Evolutionary conservation across 2,329 filamentous ascomycete genomes (phyloP).

Genomic region (Celoporthe dispersa): DNA sequence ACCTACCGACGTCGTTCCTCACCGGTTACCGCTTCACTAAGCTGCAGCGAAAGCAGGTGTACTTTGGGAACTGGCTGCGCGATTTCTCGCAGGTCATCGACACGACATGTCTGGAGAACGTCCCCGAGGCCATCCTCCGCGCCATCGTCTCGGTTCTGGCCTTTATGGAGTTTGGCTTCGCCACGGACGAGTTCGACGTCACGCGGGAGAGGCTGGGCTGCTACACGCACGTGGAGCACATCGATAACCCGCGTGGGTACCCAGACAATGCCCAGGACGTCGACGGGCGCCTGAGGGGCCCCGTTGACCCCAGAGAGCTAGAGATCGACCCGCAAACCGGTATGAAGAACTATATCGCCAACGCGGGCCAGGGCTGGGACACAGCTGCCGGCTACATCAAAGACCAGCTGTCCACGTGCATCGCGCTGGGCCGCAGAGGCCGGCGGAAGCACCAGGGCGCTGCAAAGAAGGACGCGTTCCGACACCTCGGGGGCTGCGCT

Average conservation of each 20-base stretch:
- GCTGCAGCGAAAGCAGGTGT: constrained; percentile 44
- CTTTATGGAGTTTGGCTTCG: constrained; percentile 61
- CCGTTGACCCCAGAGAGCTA: constrained; percentile 37
- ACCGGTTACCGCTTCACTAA: constrained; percentile 45
- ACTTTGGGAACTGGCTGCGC: constrained; percentile 39
- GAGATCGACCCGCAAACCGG: constrained; percentile 38
- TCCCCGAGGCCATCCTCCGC: constrained; percentile 57
- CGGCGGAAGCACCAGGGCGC: constrained; percentile 30
- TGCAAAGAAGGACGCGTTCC: constrained; percentile 34
- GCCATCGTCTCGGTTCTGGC: constrained; percentile 58
- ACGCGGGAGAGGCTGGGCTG: constrained; percentile 55
- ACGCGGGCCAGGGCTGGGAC: constrained; percentile 35
- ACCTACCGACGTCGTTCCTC: constrained; percentile 43
- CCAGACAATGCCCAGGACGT: constrained; percentile 36
- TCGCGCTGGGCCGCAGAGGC: constrained; percentile 35
- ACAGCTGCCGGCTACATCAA: constrained; percentile 39
- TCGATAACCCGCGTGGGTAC: constrained; percentile 50
- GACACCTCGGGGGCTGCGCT: constrained; percentile 53
- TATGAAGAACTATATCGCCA: constrained; percentile 42
- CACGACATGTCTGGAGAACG: constrained; percentile 55
- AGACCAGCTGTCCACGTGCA: constrained; percentile 34
- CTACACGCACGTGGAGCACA: constrained; percentile 58
- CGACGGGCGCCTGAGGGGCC: constrained; percentile 37
- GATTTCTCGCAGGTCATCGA: constrained; percentile 61
- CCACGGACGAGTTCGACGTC: constrained; percentile 60